These are phyloP conservation scores for Veloporphyrellus conicus DNA, from an alignment of 1,284 basidiomycete genomes.

Conservation along the genomic window DNA sequence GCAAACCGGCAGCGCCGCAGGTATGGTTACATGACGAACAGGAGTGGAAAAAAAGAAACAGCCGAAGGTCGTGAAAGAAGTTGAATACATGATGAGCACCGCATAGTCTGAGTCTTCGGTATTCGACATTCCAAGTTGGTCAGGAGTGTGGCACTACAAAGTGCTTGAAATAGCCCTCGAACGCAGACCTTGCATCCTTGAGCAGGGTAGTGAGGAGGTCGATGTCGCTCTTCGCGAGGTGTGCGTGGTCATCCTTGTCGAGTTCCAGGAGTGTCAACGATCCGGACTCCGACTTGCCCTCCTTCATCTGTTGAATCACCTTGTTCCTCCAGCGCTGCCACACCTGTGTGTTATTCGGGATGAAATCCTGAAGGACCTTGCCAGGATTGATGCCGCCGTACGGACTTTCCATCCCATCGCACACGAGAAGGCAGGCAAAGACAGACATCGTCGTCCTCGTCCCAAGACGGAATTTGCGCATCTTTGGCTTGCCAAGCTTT, in stretches of 20 bases:
- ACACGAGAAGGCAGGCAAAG: constrained; percentile 28
- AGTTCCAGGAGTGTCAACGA: constrained; percentile 4
- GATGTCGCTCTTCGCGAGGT: constrained; percentile 12
- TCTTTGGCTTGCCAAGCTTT: constrained; percentile 14
- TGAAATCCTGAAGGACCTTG: constrained; percentile 22
- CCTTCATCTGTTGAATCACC: constrained; percentile 22
- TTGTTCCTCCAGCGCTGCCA: constrained; percentile 29
- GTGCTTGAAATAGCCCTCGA: constrained; percentile 20
- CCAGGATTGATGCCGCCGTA: constrained; percentile 12
- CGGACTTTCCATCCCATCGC: constrained; percentile 17
- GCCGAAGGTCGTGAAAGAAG: too few relatives aligned
- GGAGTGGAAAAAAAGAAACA: too few relatives aligned
- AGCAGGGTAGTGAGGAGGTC: constrained; percentile 21
- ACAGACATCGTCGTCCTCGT: constrained; percentile 28
- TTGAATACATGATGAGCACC: too few relatives aligned
- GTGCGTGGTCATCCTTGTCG: constrained; percentile 11
- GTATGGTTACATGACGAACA: too few relatives aligned
- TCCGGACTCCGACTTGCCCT: background rate
- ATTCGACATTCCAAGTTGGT: too few relatives aligned
- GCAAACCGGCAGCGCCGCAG: too few relatives aligned
- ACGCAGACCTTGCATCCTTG: constrained; percentile 21
- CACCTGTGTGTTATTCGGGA: constrained; percentile 29
- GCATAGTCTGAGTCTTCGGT: too few relatives aligned
- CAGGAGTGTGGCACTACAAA: background rate
- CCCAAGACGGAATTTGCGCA: constrained; percentile 25